Percentiles rank a stretch among this genome's conserved stretches.
Conservation (phyloP, 2,329 filamentous ascomycete genomes). For the Sporothrix globosa region DNA sequence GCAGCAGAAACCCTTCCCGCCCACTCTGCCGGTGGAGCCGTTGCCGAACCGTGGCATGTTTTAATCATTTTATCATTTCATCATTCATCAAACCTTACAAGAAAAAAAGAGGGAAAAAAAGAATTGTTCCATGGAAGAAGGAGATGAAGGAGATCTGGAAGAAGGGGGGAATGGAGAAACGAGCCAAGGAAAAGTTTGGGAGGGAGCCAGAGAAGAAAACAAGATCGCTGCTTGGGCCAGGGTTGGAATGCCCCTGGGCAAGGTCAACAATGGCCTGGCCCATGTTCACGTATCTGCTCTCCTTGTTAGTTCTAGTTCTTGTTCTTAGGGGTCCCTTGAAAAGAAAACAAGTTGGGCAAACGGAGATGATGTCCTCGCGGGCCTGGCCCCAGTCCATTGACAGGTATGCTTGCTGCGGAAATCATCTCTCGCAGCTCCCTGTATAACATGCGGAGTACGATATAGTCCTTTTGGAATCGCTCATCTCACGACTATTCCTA, state of each 20-base stretch:
- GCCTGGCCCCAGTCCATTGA: no score
- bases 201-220: neutral
- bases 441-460: no score
- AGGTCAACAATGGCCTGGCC: neutral
- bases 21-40: neutral
- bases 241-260: neutral
- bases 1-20: conserved; percentile 9
- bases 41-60: conserved; percentile 8
- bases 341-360: neutral
- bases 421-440: no score
- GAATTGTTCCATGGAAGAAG: neutral
- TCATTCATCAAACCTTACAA: neutral
- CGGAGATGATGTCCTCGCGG: conserved; percentile 8
- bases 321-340: neutral
- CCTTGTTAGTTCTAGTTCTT: neutral
- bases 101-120: neutral
- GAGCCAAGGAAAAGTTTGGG: neutral
- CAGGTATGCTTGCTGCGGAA: no score
- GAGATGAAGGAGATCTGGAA: neutral
- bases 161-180: neutral
- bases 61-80: neutral
- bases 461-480: conserved; percentile 3
- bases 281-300: no score
- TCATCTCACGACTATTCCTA: neutral
- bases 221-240: neutral